Base-by-base conservation (phyloP, 371 early-diverging fungal species). In the Actinomucor elegans region DNA sequence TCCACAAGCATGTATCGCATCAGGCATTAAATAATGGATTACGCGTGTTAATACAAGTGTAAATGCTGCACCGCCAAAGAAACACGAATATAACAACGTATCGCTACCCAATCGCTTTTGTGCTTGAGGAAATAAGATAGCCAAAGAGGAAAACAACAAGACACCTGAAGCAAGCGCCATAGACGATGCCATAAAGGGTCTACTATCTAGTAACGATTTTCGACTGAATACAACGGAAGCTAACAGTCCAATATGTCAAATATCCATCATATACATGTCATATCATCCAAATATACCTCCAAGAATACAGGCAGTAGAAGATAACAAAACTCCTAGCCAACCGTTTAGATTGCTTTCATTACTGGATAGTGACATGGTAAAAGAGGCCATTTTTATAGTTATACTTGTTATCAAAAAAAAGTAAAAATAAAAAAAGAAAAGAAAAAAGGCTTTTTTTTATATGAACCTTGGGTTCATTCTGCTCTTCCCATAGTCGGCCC, bases 151-250 rank as follows among this genome's bases (percentile, higher is more conserved):
- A 27, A 75, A 69, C 5, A 75, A 31, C 40, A 75, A 34, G 2
- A 75, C 75, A n/a, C 75, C 75, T 8, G 75, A 66, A 2, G 67
- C 72, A 6, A 75, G 51, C 0, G 75, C 40, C 72, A 75, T 66
- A 7, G 71, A 70, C 1, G 55, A 59, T 2, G 71, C 52, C 57
- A 68, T 57, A 34, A 74, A 74, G 0, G 68, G 29, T 2, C 55
- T 49, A 26, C 35, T 71, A 7, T 68, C 63, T 5, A 74, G 50
- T 15, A 70, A 48, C 3, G 66, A 58, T 41, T 28, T 56, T 31
- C 60, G 60, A 11, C 59, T 17, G 36, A 57, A 65, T 23, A 65
- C 60, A 31, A 65, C 56, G 7, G 66, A 55, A 21, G 70, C 69
- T 73, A 36, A 5, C 37, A 34, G 37, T 40, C 4, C 47, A 56